A percentile compares a stretch with the other conserved stretches of the same genome.
Evolutionary conservation across 2,329 filamentous ascomycete genomes (phyloP).

Genomic region (Cadophora luteo-olivacea): DNA sequence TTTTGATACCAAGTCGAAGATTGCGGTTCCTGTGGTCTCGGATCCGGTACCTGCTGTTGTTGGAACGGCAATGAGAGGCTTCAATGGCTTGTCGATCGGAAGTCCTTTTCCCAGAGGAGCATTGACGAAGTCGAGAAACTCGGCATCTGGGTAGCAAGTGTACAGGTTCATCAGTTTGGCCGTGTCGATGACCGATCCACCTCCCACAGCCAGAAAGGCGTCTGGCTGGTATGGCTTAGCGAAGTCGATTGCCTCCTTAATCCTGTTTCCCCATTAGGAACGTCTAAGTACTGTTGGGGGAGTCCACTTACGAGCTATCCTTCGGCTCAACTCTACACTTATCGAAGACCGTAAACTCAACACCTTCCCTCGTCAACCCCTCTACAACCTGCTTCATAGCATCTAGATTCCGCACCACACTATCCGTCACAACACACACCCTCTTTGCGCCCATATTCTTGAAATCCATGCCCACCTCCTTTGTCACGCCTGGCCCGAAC

Average conservation of each 20-base stretch:
- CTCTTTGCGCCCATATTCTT: slow-evolving; percentile 86
- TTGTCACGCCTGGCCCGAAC: slow-evolving; percentile 91
- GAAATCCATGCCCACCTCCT: slow-evolving; percentile 98
- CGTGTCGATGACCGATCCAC: slow-evolving; percentile 96
- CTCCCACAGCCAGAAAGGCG: slow-evolving; percentile 90
- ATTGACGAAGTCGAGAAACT: slow-evolving; percentile 98
- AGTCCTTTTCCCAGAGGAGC: slow-evolving; percentile 86
- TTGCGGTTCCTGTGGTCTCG: slow-evolving; percentile 96
- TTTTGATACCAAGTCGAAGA: slow-evolving; percentile 91
- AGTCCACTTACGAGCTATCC: slow-evolving; percentile 76
- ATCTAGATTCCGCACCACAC: slow-evolving; percentile 79
- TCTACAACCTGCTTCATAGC: slow-evolving; percentile 91
- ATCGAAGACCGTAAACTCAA: slow-evolving; percentile 82
- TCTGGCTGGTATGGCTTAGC: slow-evolving; percentile 82
- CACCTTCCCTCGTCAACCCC: slow-evolving; percentile 77
- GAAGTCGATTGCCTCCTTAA: slow-evolving; percentile 89
- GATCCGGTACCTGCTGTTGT: slow-evolving; percentile 88
- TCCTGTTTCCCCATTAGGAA: slow-evolving; percentile 53
- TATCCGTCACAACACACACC: slow-evolving; percentile 92
- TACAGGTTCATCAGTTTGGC: slow-evolving; percentile 99
- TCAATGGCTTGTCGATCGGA: slow-evolving; percentile 73
- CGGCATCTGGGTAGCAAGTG: slow-evolving; percentile 85
- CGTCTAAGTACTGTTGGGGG: background rate
- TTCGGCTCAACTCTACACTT: slow-evolving; percentile 89
- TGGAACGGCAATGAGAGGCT: slow-evolving; percentile 81